Conservation (phyloP, 345 rosid species). For the Xanthoceras sorbifolium region DNA sequence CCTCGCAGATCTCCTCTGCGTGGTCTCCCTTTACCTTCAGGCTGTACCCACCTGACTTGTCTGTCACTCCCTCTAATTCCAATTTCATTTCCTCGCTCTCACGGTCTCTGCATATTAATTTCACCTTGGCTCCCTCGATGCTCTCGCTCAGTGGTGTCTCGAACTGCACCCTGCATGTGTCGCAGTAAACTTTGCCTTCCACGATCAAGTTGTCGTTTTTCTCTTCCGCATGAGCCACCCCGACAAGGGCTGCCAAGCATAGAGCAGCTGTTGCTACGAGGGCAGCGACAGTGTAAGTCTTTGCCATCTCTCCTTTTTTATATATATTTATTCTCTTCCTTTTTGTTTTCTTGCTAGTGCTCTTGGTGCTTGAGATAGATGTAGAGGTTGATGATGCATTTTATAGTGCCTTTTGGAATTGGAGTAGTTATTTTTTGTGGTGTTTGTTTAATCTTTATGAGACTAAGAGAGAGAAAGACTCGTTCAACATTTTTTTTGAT, state of each 20-base stretch:
- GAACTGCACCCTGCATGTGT: conserved; percentile 28
- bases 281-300: neutral
- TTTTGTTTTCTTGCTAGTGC: too few species aligned
- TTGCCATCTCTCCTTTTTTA: too few species aligned
- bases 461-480: conserved; percentile 2
- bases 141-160: conserved; percentile 12
- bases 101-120: conserved; percentile 28
- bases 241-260: conserved; percentile 24
- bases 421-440: neutral
- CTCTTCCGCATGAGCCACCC: neutral
- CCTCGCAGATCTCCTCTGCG: conserved; percentile 37
- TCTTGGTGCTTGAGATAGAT: too few species aligned
- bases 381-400: too few species aligned
- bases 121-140: conserved; percentile 28
- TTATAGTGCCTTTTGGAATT: too few species aligned
- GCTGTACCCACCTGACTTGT: conserved; percentile 18
- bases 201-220: neutral
- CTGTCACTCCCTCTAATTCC: conserved; percentile 26
- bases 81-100: neutral
- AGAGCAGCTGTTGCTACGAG: conserved; percentile 13
- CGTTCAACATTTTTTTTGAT: too few species aligned
- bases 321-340: too few species aligned
- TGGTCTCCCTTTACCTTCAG: conserved; percentile 35
- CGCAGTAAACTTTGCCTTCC: conserved; percentile 32
- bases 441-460: too few species aligned